phyloP scores from a whole-genome alignment of 129 eudicot genomes.

The Deinandra increscens region DNA sequence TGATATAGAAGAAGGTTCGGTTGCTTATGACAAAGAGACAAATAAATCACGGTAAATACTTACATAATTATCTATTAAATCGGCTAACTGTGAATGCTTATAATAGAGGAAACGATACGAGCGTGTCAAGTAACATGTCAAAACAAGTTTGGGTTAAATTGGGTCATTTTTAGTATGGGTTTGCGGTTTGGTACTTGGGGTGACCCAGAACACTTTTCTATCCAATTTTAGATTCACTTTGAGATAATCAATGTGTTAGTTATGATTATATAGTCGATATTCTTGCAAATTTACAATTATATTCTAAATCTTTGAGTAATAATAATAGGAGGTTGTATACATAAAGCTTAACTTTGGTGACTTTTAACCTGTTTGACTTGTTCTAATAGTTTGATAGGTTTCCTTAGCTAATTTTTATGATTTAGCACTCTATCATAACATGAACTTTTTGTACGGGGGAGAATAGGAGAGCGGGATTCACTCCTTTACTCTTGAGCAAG shows the following conservation, averaged over 20 bases:
- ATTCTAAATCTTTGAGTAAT: not conserved
- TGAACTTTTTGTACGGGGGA: slow-evolving; percentile 1
- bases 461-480: too few relatives aligned
- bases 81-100: not conserved
- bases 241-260: not conserved
- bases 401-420: too few relatives aligned
- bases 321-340: not conserved
- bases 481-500: not conserved
- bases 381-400: too few relatives aligned
- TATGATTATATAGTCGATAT: not conserved
- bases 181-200: not conserved
- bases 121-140: not conserved
- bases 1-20: slow-evolving; percentile 77
- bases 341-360: not conserved
- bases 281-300: not conserved
- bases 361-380: not conserved
- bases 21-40: slow-evolving; percentile 73
- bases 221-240: not conserved
- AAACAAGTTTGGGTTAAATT: not conserved
- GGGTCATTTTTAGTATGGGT: not conserved
- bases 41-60: slow-evolving; percentile 56
- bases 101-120: not conserved
- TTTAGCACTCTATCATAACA: not conserved
- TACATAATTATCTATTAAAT: not conserved
- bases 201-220: not conserved